Evolutionary conservation across 2,329 filamentous ascomycete genomes (phyloP).

Genomic region (Botrytis fabae): DNA sequence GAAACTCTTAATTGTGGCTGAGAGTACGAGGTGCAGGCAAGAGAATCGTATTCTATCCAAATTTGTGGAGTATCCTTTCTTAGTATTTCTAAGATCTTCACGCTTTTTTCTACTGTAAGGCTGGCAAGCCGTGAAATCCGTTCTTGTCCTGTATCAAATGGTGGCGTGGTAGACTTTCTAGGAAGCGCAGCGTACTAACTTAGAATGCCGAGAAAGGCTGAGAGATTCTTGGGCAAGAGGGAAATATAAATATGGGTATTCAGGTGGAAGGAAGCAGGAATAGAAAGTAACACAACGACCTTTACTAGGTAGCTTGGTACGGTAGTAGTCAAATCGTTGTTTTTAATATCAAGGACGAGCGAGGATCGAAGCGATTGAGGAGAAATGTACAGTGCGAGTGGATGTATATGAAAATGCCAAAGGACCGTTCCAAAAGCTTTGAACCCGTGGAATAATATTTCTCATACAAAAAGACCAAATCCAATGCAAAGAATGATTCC

Average conservation of each 20-base stretch:
- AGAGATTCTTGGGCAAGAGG: background rate
- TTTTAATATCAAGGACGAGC: background rate
- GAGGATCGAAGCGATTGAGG: background rate
- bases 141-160: slow-evolving; percentile 11
- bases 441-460: background rate
- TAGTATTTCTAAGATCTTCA: slow-evolving; percentile 19
- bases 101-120: slow-evolving; percentile 16
- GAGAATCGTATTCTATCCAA: background rate
- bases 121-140: background rate
- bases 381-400: background rate
- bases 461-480: background rate
- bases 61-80: slow-evolving; percentile 13
- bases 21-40: background rate
- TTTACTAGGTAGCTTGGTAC: background rate
- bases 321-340: background rate
- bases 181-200: background rate
- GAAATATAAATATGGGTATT: background rate
- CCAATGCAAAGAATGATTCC: background rate
- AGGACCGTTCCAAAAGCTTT: background rate
- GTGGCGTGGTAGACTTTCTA: background rate
- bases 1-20: slow-evolving; percentile 16
- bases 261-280: background rate
- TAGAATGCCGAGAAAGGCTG: background rate
- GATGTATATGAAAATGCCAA: background rate
- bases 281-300: background rate